A percentile compares a stretch with the other conserved stretches of the same genome.
These are phyloP conservation scores for Gigaspora rosea DNA, from an alignment of 192 early-diverging fungal genomes.

Conservation along the genomic window DNA sequence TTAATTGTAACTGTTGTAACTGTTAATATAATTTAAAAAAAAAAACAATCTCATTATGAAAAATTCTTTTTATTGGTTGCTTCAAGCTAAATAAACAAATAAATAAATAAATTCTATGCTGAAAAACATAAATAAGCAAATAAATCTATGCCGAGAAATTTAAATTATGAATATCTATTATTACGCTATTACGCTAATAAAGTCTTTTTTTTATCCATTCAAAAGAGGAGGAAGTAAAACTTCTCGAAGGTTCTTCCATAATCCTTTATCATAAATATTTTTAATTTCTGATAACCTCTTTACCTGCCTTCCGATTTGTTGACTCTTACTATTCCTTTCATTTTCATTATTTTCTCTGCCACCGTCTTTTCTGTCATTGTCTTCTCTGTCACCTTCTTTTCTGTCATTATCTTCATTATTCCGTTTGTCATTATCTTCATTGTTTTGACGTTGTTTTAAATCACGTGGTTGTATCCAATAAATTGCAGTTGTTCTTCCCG, in stretches of 20 bases:
- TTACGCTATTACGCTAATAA: too few relatives aligned
- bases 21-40: too few relatives aligned
- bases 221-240: slow-evolving; percentile 36
- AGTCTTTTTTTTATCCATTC: too few relatives aligned
- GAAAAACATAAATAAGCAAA: too few relatives aligned
- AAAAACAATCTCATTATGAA: too few relatives aligned
- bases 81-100: too few relatives aligned
- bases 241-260: slow-evolving; percentile 35
- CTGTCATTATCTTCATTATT: not conserved
- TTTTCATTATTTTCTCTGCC: not conserved
- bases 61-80: too few relatives aligned
- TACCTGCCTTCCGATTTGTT: slow-evolving; percentile 21
- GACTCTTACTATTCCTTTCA: not conserved
- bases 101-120: too few relatives aligned
- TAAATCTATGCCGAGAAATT: too few relatives aligned
- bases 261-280: slow-evolving; percentile 44
- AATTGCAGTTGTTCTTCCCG: not conserved
- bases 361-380: not conserved
- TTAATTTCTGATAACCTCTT: slow-evolving; percentile 37
- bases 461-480: slow-evolving; percentile 14
- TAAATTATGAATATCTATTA: too few relatives aligned
- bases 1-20: too few relatives aligned
- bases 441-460: not conserved
- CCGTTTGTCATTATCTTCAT: not conserved
- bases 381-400: not conserved